Base-by-base conservation (phyloP, 2,329 filamentous ascomycete species). In the Penicillium griseofulvum region DNA sequence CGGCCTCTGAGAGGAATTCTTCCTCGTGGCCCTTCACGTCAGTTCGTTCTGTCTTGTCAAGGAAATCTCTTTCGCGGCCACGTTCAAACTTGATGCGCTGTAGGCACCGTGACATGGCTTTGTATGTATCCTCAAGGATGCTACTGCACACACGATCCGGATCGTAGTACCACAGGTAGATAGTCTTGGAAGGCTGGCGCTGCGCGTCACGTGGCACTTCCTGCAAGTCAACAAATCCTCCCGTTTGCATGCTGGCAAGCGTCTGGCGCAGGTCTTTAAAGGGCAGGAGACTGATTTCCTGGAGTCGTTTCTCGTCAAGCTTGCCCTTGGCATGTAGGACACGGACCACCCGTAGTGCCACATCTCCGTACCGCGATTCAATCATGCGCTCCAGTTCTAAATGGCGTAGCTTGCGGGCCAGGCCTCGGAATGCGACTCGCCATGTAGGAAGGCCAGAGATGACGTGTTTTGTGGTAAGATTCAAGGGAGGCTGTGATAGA, bases 131-230 rank as follows among this genome's bases (percentile, higher is more conserved):
- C 59, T 96, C 88, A 11, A 96, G 75, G 1, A 96, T 77, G 57
- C 88, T 83, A 19, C 83, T 81, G 46, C 87, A 79, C 7, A 88
- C 87, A 44, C 89, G 84, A 43, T 91, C 85, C 11, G 83, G 79
- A 69, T 97, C 92, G 72, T 91, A 96, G 78, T 86, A 96, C 87
- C 92, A 97, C 53, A 97, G 84, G 71, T 92, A 97, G 24, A 96
- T 83, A 0, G 91, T 96, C 49, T 91, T 86, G 59, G 87, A 89
- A 0, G 92, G 90, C 65, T 89, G 84, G 33, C 91, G 87, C 58
- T 87, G 87, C 61, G 88, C 88, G 67, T 97, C 93, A 62, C 90
- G 89, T 0, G 94, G 94, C 0, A 99, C 88, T 76, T 99, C 94
- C 72, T 99, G 94, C 6, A 96, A 85, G 63, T 97, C 91, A 12